A percentile compares a stretch with the other conserved stretches of the same genome.
Evolutionary conservation across 106 monocot genomes (phyloP).

Genomic region (Agapanthus africanus): DNA sequence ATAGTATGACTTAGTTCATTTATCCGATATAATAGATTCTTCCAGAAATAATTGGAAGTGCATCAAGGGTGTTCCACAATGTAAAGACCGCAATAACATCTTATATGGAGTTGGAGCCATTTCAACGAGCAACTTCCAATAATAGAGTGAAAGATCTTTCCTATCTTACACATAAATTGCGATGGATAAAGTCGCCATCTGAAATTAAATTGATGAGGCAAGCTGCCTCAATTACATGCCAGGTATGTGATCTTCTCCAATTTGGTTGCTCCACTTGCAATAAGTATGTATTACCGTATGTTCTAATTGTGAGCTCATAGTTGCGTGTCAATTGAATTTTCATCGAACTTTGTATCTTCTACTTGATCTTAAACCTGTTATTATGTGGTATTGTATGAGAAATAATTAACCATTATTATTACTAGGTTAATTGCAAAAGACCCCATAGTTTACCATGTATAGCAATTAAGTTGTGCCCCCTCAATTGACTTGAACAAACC

Average conservation of each 20-base stretch:
- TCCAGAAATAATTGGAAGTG: constrained; percentile 53
- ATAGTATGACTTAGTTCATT: too few relatives aligned
- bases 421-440: too few relatives aligned
- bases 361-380: not conserved
- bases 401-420: too few relatives aligned
- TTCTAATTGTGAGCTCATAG: not conserved
- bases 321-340: not conserved
- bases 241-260: constrained; percentile 31
- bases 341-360: not conserved
- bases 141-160: constrained; percentile 67
- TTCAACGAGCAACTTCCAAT: constrained; percentile 33
- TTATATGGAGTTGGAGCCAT: constrained; percentile 62
- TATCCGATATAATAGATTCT: too few relatives aligned
- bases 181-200: constrained; percentile 81
- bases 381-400: not conserved
- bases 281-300: not conserved
- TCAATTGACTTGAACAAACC: too few relatives aligned
- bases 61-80: constrained; percentile 71
- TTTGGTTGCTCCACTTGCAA: not conserved
- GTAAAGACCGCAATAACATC: constrained; percentile 49
- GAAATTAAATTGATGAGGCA: constrained; percentile 82
- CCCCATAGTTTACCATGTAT: too few relatives aligned
- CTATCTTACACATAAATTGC: constrained; percentile 56
- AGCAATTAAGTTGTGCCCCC: too few relatives aligned
- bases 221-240: constrained; percentile 87